Evolutionary conservation across 306 rosid species (phyloP), one percentile per base, ranked within the genome.

Genomic region (Oxytropis ochrocephala): DNA sequence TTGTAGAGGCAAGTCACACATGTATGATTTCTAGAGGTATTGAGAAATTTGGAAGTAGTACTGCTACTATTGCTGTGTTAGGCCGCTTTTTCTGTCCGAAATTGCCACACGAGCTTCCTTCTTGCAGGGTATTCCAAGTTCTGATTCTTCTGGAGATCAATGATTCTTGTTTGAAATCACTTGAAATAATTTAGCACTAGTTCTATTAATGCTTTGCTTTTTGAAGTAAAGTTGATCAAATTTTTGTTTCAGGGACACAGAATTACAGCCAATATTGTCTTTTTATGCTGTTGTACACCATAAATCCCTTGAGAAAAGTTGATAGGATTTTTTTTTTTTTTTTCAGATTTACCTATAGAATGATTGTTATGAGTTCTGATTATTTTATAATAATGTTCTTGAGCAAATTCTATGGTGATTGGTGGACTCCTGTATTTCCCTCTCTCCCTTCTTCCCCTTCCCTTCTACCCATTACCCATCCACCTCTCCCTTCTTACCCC

Each of bases 21-120:
- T 95, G 99, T 84, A 91, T 91, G 99, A 85, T 95, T 51, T 88
- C 97, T 3, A 73, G 99, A 77, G 99, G 97, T 75, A 89, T 95
- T 19, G 96, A 91, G 83, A 95, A 95, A 80, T 80, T 87, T 16
- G 97, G 97, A 80, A 85, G 99, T 71, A 89, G 80, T 50, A 95
- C 99, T 1, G 92, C 99, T 16, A 95, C 99, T 1, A 83, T 95
- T 6, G 99, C 97, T 9, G 80, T 74, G 19, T 69, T 95, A 61
- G 99, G 99, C 67, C 80, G 68, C n/a, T 5, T 95, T 85, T 75
- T 83, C 91, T n/a, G 7, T 81, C 96, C 0, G 87, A 91, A 50
- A 51, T 84, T 13, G 33, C 78, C 10, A 72, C 77, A 10, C 87
- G 95, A 81, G 82, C 89, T 17, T 65, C 49, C 69, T 95, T 95